Evolutionary conservation across 129 eudicot species (phyloP), one percentile per base, ranked within the genome.

Genomic region (Heracleum sosnowskyi): DNA sequence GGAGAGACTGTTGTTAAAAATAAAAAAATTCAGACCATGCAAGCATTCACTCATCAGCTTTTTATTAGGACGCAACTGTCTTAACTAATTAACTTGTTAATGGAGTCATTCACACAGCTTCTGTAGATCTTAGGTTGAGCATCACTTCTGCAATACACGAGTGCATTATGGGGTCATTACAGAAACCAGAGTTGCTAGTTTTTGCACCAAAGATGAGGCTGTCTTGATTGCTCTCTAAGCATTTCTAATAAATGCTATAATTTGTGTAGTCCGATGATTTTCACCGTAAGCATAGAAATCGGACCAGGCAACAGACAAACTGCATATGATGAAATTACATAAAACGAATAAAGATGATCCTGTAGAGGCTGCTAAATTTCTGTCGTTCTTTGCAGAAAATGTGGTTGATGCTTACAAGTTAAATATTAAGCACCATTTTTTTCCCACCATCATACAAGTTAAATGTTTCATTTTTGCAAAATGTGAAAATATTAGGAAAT

Each of bases 81-180:
- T 51, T 51, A 5, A 17, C n/a, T 5, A 18, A 26, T 51, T 51
- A 5, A 17, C n/a, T 5, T 51, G 60, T 18, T 51, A 0, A 76
- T 11, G 34, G 1, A 8, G 24, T 79, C 83, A 46, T 55, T 10
- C 12, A 64, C 28, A 11, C 81, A 26, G 35, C 60, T 18, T 18
- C n/a, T 51, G 5, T 20, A 53, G 29, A 53, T 7, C 5, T 53
- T 10, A 53, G 62, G 62, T 53, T 53, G 1, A 53, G 22, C 62
- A 20, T 83, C 92, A 13, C 86, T 85, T 16, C 88, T 84, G 51
- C 92, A 88, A 12, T 83, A 77, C 37, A 68, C 10, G 45, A 0
- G 45, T 42, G 13, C 45, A 42, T 10, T 11, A 44, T 16, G 16
- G 47, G 1, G 12, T 47, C 22, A 44, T 9, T 1, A 22, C 22